These are phyloP conservation scores for Microstegium vimineum DNA, from an alignment of 176 grass and related monocot genomes.

Conservation along the genomic window DNA sequence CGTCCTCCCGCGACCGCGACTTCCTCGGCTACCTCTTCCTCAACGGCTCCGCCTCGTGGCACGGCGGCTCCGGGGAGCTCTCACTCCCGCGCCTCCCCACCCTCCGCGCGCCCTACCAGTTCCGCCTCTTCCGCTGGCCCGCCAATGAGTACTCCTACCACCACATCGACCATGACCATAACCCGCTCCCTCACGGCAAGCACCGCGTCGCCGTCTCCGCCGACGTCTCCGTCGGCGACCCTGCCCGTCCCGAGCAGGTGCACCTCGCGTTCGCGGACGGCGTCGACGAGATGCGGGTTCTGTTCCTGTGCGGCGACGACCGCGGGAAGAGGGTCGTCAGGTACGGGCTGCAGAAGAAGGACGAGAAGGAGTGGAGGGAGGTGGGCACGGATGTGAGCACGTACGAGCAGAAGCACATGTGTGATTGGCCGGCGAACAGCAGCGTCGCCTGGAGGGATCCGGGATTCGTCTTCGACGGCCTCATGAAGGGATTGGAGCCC, in stretches of 20 bases:
- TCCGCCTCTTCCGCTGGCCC: constrained; percentile 90
- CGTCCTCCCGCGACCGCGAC: constrained; percentile 53
- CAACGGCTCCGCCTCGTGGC: constrained; percentile 64
- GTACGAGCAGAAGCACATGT: constrained; percentile 92
- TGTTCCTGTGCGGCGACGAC: constrained; percentile 82
- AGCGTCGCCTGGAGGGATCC: constrained; percentile 88
- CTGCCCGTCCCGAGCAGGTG: constrained; percentile 50
- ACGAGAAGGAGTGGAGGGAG: constrained; percentile 36
- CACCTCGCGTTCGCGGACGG: constrained; percentile 80
- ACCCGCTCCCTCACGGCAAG: constrained; percentile 61
- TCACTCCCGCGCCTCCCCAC: constrained; percentile 56
- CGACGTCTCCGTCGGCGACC: constrained; percentile 43
- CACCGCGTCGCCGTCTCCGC: constrained; percentile 61
- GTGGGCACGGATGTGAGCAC: constrained; percentile 56
- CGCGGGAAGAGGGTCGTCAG: constrained; percentile 54
- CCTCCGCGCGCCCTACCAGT: constrained; percentile 72
- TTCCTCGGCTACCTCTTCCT: constrained; percentile 96
- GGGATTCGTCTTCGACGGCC: constrained; percentile 84
- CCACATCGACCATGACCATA: constrained; percentile 74
- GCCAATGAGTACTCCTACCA: constrained; percentile 56
- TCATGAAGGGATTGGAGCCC: constrained; percentile 69
- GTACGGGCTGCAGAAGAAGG: constrained; percentile 42
- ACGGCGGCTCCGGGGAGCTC: constrained; percentile 47
- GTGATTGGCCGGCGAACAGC: constrained; percentile 65
- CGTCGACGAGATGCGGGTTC: constrained; percentile 79